Evolutionary conservation across 2,329 filamentous ascomycete genomes (phyloP), one percentile per base, ranked within the genome.

Genomic region (Fusarium tanahbumbuense): DNA sequence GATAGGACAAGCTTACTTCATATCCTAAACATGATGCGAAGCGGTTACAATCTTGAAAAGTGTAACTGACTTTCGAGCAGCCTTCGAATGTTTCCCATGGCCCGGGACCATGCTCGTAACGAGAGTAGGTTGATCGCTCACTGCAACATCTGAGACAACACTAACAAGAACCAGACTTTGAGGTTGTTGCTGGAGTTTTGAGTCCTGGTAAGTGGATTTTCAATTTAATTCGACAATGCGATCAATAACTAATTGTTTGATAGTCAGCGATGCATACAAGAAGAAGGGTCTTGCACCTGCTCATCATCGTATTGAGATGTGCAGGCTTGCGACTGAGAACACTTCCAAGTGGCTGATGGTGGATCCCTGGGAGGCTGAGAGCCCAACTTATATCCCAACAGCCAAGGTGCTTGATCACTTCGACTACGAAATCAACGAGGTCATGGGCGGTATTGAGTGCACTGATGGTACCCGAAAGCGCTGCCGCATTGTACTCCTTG

Each of bases 401-500:
- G 95, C 94, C 41, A 88, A 92, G 73, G 94, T 97, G 42, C 85
- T 98, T 50, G 93, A 97, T 76, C 95, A 98, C 81, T 96, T 98
- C 75, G 90, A 97, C 72, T 83, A 95, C 77, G 93, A 98, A 79
- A 93, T 98, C 78, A 97, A 98, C 78, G 77, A 80, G 54, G 87
- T 88, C 25, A 87, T 93, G 46, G 94, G 94, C 9, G 94, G 94
- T 12, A 88, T 96, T 30, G 86, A 92, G 74, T 88, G 86, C 48
- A 84, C 86, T 22, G 87, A 91, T 70, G 93, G 93, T 63, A 83
- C 84, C 56, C 88, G 86, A 76, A 91, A 89, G 78, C 81, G 81
- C 15, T 91, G 92, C 20, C 89, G 90, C 61, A 93, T 98, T 71
- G 90, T 93, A 49, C 86, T 98, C 37, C 86, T 98, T 32, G 94